Evolutionary conservation across 1,139 yeast species (phyloP).

Genomic region (Groenewaldozyma sp.): DNA sequence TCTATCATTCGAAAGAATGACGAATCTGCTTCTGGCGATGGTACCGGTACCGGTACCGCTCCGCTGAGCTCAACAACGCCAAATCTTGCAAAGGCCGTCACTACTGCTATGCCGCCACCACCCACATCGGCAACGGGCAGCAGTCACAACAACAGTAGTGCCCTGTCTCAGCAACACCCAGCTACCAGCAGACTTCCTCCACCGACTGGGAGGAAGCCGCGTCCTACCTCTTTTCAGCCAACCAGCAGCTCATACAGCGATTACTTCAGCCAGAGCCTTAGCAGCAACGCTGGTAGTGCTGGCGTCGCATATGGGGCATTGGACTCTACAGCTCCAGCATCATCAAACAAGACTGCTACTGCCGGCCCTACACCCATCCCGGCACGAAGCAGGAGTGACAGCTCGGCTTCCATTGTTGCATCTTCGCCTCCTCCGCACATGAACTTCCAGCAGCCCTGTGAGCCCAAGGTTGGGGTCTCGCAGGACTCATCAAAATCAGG

Average conservation of each 20-base stretch:
- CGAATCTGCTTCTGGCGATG: slow-evolving; percentile 19
- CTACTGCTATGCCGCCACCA: slow-evolving; percentile 1
- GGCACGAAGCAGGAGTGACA: slow-evolving; percentile 5
- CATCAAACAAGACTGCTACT: slow-evolving; percentile 1
- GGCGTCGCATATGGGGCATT: slow-evolving; percentile 6
- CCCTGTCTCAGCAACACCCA: slow-evolving; percentile 1
- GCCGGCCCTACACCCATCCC: too few relatives aligned
- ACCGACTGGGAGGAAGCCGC: slow-evolving; percentile 28
- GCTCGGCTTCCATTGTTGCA: slow-evolving; percentile 18
- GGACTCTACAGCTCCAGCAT: slow-evolving; percentile 1
- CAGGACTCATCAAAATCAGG: slow-evolving; percentile 30
- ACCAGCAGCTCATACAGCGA: slow-evolving; percentile 6
- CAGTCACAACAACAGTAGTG: too few relatives aligned
- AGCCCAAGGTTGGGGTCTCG: slow-evolving; percentile 29
- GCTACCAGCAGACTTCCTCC: slow-evolving; percentile 18
- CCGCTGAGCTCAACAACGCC: background rate
- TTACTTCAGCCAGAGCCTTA: slow-evolving; percentile 7
- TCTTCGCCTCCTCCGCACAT: slow-evolving; percentile 14
- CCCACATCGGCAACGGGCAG: too few relatives aligned
- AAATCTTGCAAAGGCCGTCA: background rate
- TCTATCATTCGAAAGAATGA: slow-evolving; percentile 13
- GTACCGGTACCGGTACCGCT: slow-evolving; percentile 11
- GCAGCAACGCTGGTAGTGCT: too few relatives aligned
- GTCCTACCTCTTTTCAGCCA: slow-evolving; percentile 33
- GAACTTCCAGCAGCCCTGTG: slow-evolving; percentile 7